A percentile compares a stretch with the other conserved stretches of the same genome.
These are phyloP conservation scores for Suhomyces wounanorum DNA, from an alignment of 1,139 yeast genomes.

Conservation along the genomic window DNA sequence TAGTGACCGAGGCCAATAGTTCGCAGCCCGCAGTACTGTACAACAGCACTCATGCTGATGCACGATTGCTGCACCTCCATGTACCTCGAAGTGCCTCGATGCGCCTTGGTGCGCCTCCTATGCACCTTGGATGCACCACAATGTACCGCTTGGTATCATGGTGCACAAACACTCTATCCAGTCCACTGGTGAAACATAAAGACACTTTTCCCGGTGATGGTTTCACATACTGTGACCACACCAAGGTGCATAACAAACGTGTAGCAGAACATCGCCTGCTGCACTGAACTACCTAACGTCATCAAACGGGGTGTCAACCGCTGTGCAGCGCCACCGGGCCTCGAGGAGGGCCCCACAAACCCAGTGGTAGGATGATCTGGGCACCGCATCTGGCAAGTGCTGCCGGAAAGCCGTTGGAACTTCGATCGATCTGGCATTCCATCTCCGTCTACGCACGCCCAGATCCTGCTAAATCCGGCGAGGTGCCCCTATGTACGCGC, in stretches of 20 bases:
- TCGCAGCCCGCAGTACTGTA: too few species aligned
- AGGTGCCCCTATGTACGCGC: not conserved
- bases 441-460: constrained; percentile 2
- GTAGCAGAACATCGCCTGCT: not conserved
- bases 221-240: not conserved
- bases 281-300: not conserved
- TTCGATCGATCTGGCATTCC: not conserved
- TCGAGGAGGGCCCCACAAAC: too few species aligned
- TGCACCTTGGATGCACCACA: not conserved
- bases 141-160: not conserved
- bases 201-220: not conserved
- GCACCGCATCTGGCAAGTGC: too few species aligned
- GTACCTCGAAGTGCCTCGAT: not conserved
- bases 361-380: too few species aligned
- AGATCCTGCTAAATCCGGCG: not conserved
- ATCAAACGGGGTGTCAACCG: not conserved
- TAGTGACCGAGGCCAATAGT: too few species aligned
- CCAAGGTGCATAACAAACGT: not conserved
- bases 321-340: too few species aligned
- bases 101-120: not conserved
- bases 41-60: not conserved
- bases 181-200: not conserved
- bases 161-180: not conserved
- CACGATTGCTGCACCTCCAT: not conserved
- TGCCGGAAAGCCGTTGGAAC: not conserved